Evolutionary conservation across 1,139 yeast species (phyloP), one percentile per base, ranked within the genome.

Genomic region (Yamadazyma aaseri): DNA sequence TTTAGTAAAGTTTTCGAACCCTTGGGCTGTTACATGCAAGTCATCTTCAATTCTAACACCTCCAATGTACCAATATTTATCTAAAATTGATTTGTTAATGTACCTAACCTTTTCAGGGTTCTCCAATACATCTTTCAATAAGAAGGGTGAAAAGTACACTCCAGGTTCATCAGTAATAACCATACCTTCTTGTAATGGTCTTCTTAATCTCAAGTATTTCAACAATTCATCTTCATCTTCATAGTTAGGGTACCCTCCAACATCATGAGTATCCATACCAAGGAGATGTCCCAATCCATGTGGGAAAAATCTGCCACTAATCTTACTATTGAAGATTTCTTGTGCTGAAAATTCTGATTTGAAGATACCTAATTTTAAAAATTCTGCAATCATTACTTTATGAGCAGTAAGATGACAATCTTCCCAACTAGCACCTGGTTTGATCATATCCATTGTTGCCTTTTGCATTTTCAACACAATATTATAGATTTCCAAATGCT

Each of bases 11-110:
- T 86, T 85, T 51, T 89, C 95, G 53, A 59, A 78, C 0, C 98
- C 97, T 36, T 63, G 64, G 33, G 71, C 71, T 2, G 96, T 86
- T 31, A 92, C 81, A 32, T 86, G 64, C 32, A 92, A 76, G 53
- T 90, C 97, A 55, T 92, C 98, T 59, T 92, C 98, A 41, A 92
- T 87, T 59, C 98, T 78, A 5, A 92, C 96, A 31, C 98, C 98
- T 15, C 98, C 98, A 40, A 92, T 78, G 45, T 82, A 76, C 83
- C 85, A 78, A 60, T 89, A 92, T 53, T 77, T 79, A 36, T 85
- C 80, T 45, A 92, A 68, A 2, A 82, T 79, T 0, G 75, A 78
- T 45, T 60, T 58, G 53, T 87, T 71, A 40, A 92, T 81, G 57
- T 64, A 86, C 51, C 79, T 78, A 26, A 67, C 52, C 49, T 78